Conservation (phyloP, 2,329 filamentous ascomycete genomes). For the Fusarium xyrophilum region DNA sequence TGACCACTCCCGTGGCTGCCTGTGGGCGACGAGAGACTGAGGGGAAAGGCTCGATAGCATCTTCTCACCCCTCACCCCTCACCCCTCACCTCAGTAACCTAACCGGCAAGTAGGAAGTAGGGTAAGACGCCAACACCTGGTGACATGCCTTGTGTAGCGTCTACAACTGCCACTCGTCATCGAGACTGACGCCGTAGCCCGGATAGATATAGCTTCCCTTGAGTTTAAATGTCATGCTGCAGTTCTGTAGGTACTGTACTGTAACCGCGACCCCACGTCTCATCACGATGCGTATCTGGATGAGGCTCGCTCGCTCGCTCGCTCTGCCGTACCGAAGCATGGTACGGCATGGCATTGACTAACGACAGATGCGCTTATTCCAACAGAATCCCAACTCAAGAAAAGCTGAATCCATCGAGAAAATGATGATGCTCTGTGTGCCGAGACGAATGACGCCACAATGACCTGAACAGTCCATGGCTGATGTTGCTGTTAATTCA, state of each 20-base stretch:
- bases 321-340: background rate
- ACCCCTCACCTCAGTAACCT: background rate
- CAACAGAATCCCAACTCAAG: slow-evolving; percentile 9
- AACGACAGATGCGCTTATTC: slow-evolving; percentile 26
- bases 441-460: slow-evolving; percentile 33
- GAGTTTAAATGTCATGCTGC: slow-evolving; percentile 13
- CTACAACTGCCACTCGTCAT: slow-evolving; percentile 26
- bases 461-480: slow-evolving; percentile 4
- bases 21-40: slow-evolving; percentile 8
- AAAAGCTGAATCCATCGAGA: slow-evolving; percentile 1
- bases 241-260: background rate
- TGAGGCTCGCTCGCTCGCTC: background rate
- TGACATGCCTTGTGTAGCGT: slow-evolving; percentile 26
- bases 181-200: background rate
- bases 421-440: background rate
- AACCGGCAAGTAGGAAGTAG: slow-evolving; percentile 21
- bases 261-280: background rate
- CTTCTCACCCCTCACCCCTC: slow-evolving; percentile 16
- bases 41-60: slow-evolving; percentile 22
- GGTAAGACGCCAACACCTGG: slow-evolving; percentile 12
- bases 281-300: slow-evolving; percentile 12
- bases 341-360: background rate
- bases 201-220: slow-evolving; percentile 14
- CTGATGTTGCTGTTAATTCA: background rate
- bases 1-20: slow-evolving; percentile 23